Evolutionary conservation across 2,329 filamentous ascomycete genomes (phyloP), one percentile per base, ranked within the genome.

Genomic region (Aspergillus costaricaensis): DNA sequence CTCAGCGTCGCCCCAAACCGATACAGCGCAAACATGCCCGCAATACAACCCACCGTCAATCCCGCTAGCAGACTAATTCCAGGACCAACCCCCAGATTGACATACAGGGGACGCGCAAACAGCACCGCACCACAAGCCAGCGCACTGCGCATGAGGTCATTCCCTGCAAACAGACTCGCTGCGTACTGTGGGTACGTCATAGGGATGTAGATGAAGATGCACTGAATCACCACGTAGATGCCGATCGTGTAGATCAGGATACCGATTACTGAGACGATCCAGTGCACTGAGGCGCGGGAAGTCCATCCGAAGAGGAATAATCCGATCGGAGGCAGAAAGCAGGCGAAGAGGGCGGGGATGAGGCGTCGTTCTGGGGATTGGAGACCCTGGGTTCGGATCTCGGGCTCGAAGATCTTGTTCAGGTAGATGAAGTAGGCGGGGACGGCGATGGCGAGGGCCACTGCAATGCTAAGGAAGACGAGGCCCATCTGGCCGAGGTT

Each of bases 401-500:
- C 79, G 2, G 80, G 82, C 65, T 81, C 78, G 67, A 84, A 71
- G 69, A 80, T 78, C 64, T 73, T 81, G 72, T 81, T 76, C 30
- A 86, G 75, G 73, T 86, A 87, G 53, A 74, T 63, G 56, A 74
- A 70, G 75, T 86, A 88, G 50, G 79, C 61, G 44, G 67, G 73
- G 41, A 85, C 75, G 58, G 83, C 83, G 59, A 87, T 70, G 7
- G 52, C n/a, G 53, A 79, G 63, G 52, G 67, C 73, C 36, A 85
- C 75, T 55, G 83, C 83, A 58, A 87, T 70, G 14, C 84, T 57
- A 44, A 85, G 76, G 76, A 88, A 88, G 44, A 85, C 81, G 12
- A 88, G 78, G 25, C 86, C 85, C 65, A 84, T 76, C 64, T 86
- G 71, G 32, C 85, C 85, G 5, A 83, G 72, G 61, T 79, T 82